Conservation (phyloP, 2,329 filamentous ascomycete genomes). For the Cadophora luteo-olivacea region DNA sequence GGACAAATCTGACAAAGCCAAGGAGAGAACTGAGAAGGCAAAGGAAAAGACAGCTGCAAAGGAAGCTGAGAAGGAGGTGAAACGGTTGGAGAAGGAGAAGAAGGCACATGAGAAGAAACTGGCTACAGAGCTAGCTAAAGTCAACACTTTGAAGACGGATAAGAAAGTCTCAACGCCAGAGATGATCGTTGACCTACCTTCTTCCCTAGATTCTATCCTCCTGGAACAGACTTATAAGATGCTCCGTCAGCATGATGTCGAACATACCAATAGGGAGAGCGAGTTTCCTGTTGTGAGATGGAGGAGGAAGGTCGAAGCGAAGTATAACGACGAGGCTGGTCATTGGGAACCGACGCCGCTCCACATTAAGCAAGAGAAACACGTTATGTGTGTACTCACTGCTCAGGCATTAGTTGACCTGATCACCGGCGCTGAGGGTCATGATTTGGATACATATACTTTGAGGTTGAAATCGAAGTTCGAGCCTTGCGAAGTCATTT, state of each 20-base stretch:
- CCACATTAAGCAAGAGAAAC: slow-evolving; percentile 53
- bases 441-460: slow-evolving; percentile 65
- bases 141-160: slow-evolving; percentile 75
- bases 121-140: slow-evolving; percentile 71
- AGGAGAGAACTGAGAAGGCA: slow-evolving; percentile 30
- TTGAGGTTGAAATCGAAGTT: slow-evolving; percentile 60
- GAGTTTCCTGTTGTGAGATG: slow-evolving; percentile 58
- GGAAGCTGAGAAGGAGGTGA: slow-evolving; percentile 56
- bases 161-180: slow-evolving; percentile 76
- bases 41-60: slow-evolving; percentile 35
- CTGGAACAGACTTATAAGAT: slow-evolving; percentile 56
- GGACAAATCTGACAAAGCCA: slow-evolving; percentile 34
- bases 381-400: slow-evolving; percentile 62
- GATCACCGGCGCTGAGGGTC: slow-evolving; percentile 53
- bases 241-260: slow-evolving; percentile 57
- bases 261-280: slow-evolving; percentile 53
- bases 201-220: slow-evolving; percentile 56
- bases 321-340: slow-evolving; percentile 53
- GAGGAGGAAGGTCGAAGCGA: slow-evolving; percentile 57
- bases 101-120: slow-evolving; percentile 68
- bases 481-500: slow-evolving; percentile 62
- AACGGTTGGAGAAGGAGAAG: slow-evolving; percentile 64
- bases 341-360: slow-evolving; percentile 56
- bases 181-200: slow-evolving; percentile 77
- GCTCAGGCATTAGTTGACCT: slow-evolving; percentile 72